A percentile compares a stretch with the other conserved stretches of the same genome.
These are phyloP conservation scores for Blastobotrys arbuscula DNA, from an alignment of 1,139 yeast species.

Conservation along the genomic window DNA sequence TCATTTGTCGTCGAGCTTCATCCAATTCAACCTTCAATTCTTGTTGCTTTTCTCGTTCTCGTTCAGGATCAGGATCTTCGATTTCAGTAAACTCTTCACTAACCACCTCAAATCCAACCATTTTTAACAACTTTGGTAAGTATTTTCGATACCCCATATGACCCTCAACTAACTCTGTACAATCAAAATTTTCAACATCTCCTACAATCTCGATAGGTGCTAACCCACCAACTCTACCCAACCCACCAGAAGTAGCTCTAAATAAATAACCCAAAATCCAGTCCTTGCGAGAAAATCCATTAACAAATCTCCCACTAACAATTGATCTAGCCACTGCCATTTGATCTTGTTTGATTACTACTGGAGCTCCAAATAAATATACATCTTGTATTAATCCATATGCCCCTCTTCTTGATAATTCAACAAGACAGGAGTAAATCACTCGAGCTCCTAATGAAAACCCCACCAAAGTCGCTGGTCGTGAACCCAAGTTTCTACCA, in stretches of 20 bases:
- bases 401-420: slow-evolving; percentile 80
- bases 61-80: slow-evolving; percentile 93
- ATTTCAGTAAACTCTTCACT: slow-evolving; percentile 93
- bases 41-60: slow-evolving; percentile 68
- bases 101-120: slow-evolving; percentile 72
- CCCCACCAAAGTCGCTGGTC: slow-evolving; percentile 91
- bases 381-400: slow-evolving; percentile 89
- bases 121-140: slow-evolving; percentile 71
- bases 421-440: slow-evolving; percentile 83
- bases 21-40: slow-evolving; percentile 78
- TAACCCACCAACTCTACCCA: slow-evolving; percentile 84
- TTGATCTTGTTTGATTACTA: slow-evolving; percentile 74
- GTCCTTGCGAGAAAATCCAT: slow-evolving; percentile 87
- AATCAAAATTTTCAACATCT: slow-evolving; percentile 78
- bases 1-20: slow-evolving; percentile 60
- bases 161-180: slow-evolving; percentile 83
- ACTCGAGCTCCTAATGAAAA: slow-evolving; percentile 92
- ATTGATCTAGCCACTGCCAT: slow-evolving; percentile 75
- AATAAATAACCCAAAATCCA: slow-evolving; percentile 96
- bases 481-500: slow-evolving; percentile 79
- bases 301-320: slow-evolving; percentile 84
- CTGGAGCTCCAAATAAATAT: slow-evolving; percentile 81
- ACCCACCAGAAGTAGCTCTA: slow-evolving; percentile 93
- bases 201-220: slow-evolving; percentile 59
- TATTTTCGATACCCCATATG: slow-evolving; percentile 96